These are phyloP conservation scores for Mycena haematopus DNA, from an alignment of 768 basidiomycete species.

Conservation along the genomic window DNA sequence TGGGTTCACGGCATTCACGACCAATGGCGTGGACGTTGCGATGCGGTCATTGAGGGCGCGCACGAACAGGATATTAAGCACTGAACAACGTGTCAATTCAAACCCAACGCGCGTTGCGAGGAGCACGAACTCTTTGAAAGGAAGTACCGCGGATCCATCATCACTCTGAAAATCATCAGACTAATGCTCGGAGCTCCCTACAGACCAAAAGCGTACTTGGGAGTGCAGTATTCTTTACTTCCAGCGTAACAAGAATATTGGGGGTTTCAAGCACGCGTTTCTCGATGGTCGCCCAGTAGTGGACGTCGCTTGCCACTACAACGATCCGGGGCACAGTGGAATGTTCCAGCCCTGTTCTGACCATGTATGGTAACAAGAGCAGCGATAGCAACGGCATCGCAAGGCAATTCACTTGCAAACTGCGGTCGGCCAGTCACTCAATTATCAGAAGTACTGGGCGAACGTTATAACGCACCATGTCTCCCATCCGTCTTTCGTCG, in stretches of 20 bases:
- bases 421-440: slow-evolving; percentile 12
- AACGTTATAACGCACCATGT: slow-evolving; percentile 15
- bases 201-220: slow-evolving; percentile 10
- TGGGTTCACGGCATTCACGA: slow-evolving; percentile 31
- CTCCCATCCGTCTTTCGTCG: slow-evolving; percentile 45
- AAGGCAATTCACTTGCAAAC: slow-evolving; percentile 45
- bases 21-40: slow-evolving; percentile 22
- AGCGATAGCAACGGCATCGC: slow-evolving; percentile 39
- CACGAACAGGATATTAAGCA: slow-evolving; percentile 33
- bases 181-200: neutral
- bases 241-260: slow-evolving; percentile 30
- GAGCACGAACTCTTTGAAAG: slow-evolving; percentile 27
- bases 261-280: slow-evolving; percentile 18
- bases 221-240: slow-evolving; percentile 31
- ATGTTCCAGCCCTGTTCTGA: slow-evolving; percentile 30
- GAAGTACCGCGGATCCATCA: slow-evolving; percentile 20
- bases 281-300: slow-evolving; percentile 28
- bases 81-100: slow-evolving; percentile 14
- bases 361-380: slow-evolving; percentile 39
- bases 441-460: neutral
- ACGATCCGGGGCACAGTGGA: slow-evolving; percentile 31
- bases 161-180: slow-evolving; percentile 9
- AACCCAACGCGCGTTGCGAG: neutral
- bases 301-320: slow-evolving; percentile 39
- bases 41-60: slow-evolving; percentile 31